Conservation (phyloP, 164 flowering plant genomes). For the Tinospora cordifolia region DNA sequence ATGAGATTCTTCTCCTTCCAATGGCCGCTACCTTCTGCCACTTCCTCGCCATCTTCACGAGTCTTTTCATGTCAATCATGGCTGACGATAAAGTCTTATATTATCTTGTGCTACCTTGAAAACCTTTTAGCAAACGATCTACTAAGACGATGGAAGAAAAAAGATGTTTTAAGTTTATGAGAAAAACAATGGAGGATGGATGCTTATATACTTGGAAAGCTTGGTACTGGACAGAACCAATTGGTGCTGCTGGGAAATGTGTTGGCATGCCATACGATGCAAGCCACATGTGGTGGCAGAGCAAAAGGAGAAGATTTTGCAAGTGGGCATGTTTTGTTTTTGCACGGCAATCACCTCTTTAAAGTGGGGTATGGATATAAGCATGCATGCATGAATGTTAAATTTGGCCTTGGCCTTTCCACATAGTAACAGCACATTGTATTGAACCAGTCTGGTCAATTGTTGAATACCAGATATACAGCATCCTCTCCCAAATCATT, state of each 20-base stretch:
- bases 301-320: not conserved
- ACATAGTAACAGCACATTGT: not conserved
- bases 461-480: not conserved
- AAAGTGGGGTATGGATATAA: not conserved
- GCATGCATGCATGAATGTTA: too few relatives aligned
- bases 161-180: constrained; percentile 3
- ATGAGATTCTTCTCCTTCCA: constrained; percentile 14
- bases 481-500: too few relatives aligned
- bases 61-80: constrained; percentile 23
- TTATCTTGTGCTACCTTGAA: not conserved
- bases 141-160: not conserved
- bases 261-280: constrained; percentile 1
- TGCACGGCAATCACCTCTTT: not conserved
- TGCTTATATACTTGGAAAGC: constrained; percentile 9
- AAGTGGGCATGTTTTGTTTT: not conserved
- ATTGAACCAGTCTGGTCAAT: not conserved
- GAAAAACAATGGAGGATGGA: not conserved
- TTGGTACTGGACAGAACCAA: not conserved
- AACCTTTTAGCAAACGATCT: not conserved
- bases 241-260: not conserved
- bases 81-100: not conserved
- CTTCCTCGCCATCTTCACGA: constrained; percentile 18
- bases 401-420: not conserved
- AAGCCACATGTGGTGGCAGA: not conserved
- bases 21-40: constrained; percentile 22